Conservation (phyloP, 176 grass and related monocot genomes). For the Raddia distichophylla region DNA sequence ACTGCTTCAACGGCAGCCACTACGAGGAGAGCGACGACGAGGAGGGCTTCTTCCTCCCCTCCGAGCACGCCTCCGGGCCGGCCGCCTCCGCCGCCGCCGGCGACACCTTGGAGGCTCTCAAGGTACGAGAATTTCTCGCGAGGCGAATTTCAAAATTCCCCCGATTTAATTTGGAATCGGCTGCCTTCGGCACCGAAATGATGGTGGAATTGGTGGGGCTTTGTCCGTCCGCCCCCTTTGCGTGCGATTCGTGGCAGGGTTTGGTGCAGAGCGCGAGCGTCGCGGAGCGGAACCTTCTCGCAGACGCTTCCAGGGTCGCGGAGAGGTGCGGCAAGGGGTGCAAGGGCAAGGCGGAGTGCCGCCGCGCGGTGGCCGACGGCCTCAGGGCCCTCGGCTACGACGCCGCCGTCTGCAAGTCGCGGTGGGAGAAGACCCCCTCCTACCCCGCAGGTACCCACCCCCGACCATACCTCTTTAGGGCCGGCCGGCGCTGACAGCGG, state of each 20-base stretch:
- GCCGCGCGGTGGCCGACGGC: conserved; percentile 65
- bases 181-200: conserved; percentile 13
- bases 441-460: conserved; percentile 55
- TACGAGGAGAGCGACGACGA: conserved; percentile 79
- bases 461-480: not conserved
- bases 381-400: conserved; percentile 76
- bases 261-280: conserved; percentile 73
- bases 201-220: not conserved
- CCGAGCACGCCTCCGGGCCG: conserved; percentile 20
- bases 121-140: conserved; percentile 49
- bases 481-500: not conserved
- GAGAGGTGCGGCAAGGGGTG: conserved; percentile 53
- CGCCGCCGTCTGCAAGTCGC: conserved; percentile 79
- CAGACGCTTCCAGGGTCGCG: conserved; percentile 68
- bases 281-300: conserved; percentile 82
- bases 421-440: conserved; percentile 72
- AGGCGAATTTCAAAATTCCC: not conserved
- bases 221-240: conserved; percentile 3
- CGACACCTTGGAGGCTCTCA: conserved; percentile 66
- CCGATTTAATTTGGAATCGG: no score
- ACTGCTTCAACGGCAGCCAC: conserved; percentile 91
- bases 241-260: conserved; percentile 57
- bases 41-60: conserved; percentile 62
- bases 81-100: conserved; percentile 10
- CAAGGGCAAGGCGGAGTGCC: conserved; percentile 59